Base-by-base conservation (phyloP, 208 protist species). In the Wallacemonas sp. region DNA sequence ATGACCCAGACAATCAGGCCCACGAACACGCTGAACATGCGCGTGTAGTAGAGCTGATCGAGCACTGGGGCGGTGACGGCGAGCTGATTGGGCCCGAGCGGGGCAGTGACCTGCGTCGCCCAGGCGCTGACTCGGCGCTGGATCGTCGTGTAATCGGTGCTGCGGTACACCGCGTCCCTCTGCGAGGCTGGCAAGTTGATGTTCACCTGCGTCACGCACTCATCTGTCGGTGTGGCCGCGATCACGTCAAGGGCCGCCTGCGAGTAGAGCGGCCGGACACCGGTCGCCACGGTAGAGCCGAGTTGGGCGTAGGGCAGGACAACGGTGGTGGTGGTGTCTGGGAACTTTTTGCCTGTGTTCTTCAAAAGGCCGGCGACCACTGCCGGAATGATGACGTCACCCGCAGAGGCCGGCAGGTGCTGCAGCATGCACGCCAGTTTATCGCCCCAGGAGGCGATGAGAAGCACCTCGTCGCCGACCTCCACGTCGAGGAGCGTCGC, bases 1-100 rank as follows among this genome's bases (percentile, higher is more conserved):
- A 98, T 88, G 7, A 98, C 38, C 52, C 84, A 97, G n/a, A 98
- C 65, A 69, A 98, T 81, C 8, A 98, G 75, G 16, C 89, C 89
- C 1, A 98, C 38, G 57, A 98, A 98, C 12, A 97, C 44, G 18
- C 79, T 76, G 44, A 98, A 89, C 75, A 96, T 91, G 10, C 72
- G 32, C 8, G 78, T 79, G 1, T 45, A 45, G 23, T 72, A 57
- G 31, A 98, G 59, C 50, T 74, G 76, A 12, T 11, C 3, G 26
- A 97, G 61, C 18, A 97, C 57, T 33, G 84, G 78, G 5, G 91
- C 61, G 0, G 48, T 23, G 11, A 72, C 57, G 22, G 20, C 23
- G 10, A 97, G 18, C 78, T 93, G 76, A 61, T 89, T 82, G 61
- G 88, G 91, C 16, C 92, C 94, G 23, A 94, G 3, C 26, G 67